Evolutionary conservation across 352 stramenopile genomes (phyloP).

Genomic region (Phytophthora cajani): DNA sequence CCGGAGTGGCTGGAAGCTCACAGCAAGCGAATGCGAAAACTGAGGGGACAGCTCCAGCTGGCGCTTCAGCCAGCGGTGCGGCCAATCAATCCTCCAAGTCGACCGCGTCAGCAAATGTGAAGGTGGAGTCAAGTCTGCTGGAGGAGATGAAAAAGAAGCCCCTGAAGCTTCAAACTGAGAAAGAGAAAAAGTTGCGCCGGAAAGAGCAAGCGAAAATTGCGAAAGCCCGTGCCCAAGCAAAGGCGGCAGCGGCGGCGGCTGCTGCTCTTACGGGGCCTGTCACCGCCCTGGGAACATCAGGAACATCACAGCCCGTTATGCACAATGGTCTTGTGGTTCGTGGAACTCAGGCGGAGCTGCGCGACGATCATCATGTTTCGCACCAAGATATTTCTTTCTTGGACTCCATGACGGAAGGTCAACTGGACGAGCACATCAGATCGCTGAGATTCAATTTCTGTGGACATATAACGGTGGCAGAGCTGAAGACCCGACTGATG

Average conservation of each 20-base stretch:
- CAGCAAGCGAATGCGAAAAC: slow-evolving; percentile 24
- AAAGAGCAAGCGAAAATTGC: slow-evolving; percentile 86
- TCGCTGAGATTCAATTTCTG: slow-evolving; percentile 92
- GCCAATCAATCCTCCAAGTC: slow-evolving; percentile 6
- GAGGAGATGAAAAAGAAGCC: slow-evolving; percentile 80
- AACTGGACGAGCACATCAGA: slow-evolving; percentile 89
- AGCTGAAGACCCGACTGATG: slow-evolving; percentile 87
- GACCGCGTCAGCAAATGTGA: slow-evolving; percentile 5
- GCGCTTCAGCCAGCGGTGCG: slow-evolving; percentile 1
- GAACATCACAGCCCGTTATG: slow-evolving; percentile 27
- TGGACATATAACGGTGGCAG: slow-evolving; percentile 79
- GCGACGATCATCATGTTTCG: slow-evolving; percentile 60
- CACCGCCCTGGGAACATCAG: slow-evolving; percentile 13
- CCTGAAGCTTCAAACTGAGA: slow-evolving; percentile 80
- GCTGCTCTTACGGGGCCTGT: slow-evolving; percentile 27
- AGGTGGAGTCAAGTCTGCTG: slow-evolving; percentile 25
- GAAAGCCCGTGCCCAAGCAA: slow-evolving; percentile 78
- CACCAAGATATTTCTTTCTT: slow-evolving; percentile 90
- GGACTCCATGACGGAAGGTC: slow-evolving; percentile 86
- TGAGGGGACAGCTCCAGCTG: slow-evolving; percentile 19
- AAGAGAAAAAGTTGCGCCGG: slow-evolving; percentile 85
- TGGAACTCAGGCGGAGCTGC: slow-evolving; percentile 67
- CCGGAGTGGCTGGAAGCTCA: neutral
- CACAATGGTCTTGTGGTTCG: slow-evolving; percentile 79
- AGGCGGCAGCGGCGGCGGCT: slow-evolving; percentile 51